Evolutionary conservation across 192 early-diverging fungal species (phyloP).

Genomic region (Coemansia sp.): DNA sequence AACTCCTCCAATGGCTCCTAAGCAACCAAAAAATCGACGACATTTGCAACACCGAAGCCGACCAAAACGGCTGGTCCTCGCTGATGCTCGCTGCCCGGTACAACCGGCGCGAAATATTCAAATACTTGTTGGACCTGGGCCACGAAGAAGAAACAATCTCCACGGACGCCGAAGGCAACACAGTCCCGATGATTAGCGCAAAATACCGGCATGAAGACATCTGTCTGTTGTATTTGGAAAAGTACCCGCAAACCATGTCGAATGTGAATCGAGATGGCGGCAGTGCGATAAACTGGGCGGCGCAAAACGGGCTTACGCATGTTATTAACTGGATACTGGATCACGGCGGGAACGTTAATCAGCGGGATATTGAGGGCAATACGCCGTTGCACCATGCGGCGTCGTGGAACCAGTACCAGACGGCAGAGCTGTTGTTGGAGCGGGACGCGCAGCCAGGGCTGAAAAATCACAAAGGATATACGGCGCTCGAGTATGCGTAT

Average conservation of each 20-base stretch:
- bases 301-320: conserved; percentile 45
- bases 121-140: conserved; percentile 38
- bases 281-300: conserved; percentile 47
- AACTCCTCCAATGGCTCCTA: conserved; percentile 42
- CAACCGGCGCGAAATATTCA: conserved; percentile 31
- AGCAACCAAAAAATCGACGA: conserved; percentile 37
- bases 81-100: conserved; percentile 53
- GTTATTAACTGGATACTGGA: conserved; percentile 46
- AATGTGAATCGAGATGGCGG: conserved; percentile 45
- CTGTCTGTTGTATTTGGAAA: conserved; percentile 35
- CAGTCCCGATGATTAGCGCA: conserved; percentile 48
- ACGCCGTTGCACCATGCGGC: conserved; percentile 50
- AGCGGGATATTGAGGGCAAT: conserved; percentile 51
- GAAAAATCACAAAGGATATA: conserved; percentile 54
- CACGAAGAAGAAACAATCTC: conserved; percentile 44
- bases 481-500: conserved; percentile 48
- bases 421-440: conserved; percentile 33
- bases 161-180: conserved; percentile 41
- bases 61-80: conserved; percentile 44
- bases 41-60: conserved; percentile 36
- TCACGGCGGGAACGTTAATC: conserved; percentile 50
- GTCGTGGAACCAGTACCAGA: conserved; percentile 48
- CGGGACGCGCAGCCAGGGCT: conserved; percentile 33
- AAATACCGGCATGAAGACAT: conserved; percentile 46
- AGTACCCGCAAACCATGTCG: conserved; percentile 48